Percentiles rank a stretch among this genome's conserved stretches.
These are phyloP conservation scores for Thyridium curvatum DNA, from an alignment of 2,329 filamentous ascomycete species.

Conservation along the genomic window DNA sequence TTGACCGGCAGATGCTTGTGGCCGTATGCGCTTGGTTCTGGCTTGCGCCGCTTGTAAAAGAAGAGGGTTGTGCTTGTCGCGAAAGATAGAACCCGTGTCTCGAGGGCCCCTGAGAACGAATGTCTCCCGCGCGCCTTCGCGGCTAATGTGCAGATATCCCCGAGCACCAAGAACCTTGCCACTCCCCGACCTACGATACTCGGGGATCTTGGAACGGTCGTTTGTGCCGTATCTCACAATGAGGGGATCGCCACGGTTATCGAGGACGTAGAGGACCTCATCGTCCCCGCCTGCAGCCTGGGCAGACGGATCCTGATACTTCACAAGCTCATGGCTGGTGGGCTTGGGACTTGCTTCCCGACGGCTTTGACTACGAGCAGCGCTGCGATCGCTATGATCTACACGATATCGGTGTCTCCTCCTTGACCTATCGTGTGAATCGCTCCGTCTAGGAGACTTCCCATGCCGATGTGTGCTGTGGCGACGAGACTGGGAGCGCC, in stretches of 20 bases:
- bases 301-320: background rate
- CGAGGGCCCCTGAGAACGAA: constrained; percentile 42
- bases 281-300: background rate
- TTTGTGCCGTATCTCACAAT: constrained; percentile 69
- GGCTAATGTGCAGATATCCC: constrained; percentile 58
- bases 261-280: constrained; percentile 48
- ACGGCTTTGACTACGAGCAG: no score
- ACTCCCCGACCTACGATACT: constrained; percentile 61
- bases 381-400: no score
- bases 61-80: constrained; percentile 35
- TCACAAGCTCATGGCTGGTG: background rate
- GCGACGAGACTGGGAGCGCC: no score
- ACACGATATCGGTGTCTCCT: no score
- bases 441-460: no score
- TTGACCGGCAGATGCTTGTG: constrained; percentile 18
- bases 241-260: constrained; percentile 70
- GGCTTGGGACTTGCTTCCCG: no score
- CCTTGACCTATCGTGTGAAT: no score
- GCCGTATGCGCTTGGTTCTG: constrained; percentile 7
- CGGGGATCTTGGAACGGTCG: constrained; percentile 65
- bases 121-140: constrained; percentile 49
- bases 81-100: constrained; percentile 33
- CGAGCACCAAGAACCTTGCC: constrained; percentile 65
- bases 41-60: constrained; percentile 26
- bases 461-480: no score